A percentile compares a stretch with the other conserved stretches of the same genome.
Evolutionary conservation across 805 yeast genomes (phyloP).

Genomic region (Zygosaccharomyces bailii): DNA sequence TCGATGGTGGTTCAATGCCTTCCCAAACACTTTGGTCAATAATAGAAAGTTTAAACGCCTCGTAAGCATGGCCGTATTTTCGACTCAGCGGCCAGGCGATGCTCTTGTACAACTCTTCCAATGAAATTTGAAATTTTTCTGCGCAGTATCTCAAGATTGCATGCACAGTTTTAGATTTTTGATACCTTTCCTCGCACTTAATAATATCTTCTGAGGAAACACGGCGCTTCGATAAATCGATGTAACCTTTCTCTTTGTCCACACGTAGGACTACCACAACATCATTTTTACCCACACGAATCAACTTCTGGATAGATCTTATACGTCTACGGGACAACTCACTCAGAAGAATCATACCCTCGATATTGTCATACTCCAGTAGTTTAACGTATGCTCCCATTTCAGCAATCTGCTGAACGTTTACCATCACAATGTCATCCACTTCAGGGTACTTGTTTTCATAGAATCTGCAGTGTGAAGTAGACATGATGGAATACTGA

Average conservation of each 20-base stretch:
- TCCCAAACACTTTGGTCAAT: conserved; percentile 85
- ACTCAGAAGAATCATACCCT: conserved; percentile 95
- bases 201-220: conserved; percentile 96
- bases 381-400: conserved; percentile 99
- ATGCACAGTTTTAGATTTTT: conserved; percentile 95
- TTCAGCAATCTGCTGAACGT: conserved; percentile 96
- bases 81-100: conserved; percentile 97
- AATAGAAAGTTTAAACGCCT: conserved; percentile 94
- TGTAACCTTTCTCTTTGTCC: conserved; percentile 97
- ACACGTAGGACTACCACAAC: conserved; percentile 97
- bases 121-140: conserved; percentile 84
- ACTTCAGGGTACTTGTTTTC: conserved; percentile 98
- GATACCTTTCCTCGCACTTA: conserved; percentile 96
- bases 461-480: conserved; percentile 91
- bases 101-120: conserved; percentile 80
- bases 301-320: conserved; percentile 93
- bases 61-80: conserved; percentile 95
- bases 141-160: conserved; percentile 98
- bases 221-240: conserved; percentile 95
- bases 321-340: conserved; percentile 98
- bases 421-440: conserved; percentile 98
- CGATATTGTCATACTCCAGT: conserved; percentile 95
- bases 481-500: conserved; percentile 52
- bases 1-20: conserved; percentile 65
- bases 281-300: conserved; percentile 97